Conservation (phyloP, 1,139 yeast species). For the Yamadazyma sp. region DNA sequence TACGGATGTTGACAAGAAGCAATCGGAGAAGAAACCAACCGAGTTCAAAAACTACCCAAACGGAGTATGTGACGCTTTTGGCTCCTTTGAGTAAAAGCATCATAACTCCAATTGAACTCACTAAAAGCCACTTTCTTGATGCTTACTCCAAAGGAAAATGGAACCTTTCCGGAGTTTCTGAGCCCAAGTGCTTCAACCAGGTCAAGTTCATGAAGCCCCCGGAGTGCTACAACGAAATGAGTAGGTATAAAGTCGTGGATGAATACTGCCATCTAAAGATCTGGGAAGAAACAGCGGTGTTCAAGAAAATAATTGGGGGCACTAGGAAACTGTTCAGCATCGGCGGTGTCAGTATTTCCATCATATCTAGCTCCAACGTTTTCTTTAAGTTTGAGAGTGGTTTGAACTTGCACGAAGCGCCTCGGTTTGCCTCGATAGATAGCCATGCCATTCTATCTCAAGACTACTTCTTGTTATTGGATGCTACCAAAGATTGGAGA, state of each 20-base stretch:
- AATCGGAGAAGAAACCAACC: slow-evolving; percentile 3
- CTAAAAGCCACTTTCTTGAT: slow-evolving; percentile 63
- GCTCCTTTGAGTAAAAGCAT: slow-evolving; percentile 23
- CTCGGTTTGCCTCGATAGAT: slow-evolving; percentile 60
- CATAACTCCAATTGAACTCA: slow-evolving; percentile 35
- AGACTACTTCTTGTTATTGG: slow-evolving; percentile 52
- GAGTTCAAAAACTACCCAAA: neutral
- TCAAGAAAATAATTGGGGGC: slow-evolving; percentile 37
- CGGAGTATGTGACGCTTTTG: slow-evolving; percentile 13
- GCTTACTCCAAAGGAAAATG: slow-evolving; percentile 58
- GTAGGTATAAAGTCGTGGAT: slow-evolving; percentile 43
- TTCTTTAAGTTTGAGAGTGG: slow-evolving; percentile 49
- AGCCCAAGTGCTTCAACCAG: slow-evolving; percentile 54
- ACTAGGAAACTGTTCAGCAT: slow-evolving; percentile 39
- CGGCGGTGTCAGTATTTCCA: slow-evolving; percentile 57
- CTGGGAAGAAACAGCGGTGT: slow-evolving; percentile 48
- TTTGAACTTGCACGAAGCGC: slow-evolving; percentile 47
- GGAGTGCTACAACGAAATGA: slow-evolving; percentile 45
- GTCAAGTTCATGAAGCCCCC: slow-evolving; percentile 62
- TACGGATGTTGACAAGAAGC: slow-evolving; percentile 10
- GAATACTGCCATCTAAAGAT: slow-evolving; percentile 41
- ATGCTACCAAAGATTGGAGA: slow-evolving; percentile 71
- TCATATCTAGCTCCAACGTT: slow-evolving; percentile 51
- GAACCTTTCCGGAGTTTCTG: slow-evolving; percentile 55
- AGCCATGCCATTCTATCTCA: slow-evolving; percentile 64